These are phyloP conservation scores for Phytophthora hibernalis DNA, from an alignment of 352 stramenopile species.

Conservation along the genomic window DNA sequence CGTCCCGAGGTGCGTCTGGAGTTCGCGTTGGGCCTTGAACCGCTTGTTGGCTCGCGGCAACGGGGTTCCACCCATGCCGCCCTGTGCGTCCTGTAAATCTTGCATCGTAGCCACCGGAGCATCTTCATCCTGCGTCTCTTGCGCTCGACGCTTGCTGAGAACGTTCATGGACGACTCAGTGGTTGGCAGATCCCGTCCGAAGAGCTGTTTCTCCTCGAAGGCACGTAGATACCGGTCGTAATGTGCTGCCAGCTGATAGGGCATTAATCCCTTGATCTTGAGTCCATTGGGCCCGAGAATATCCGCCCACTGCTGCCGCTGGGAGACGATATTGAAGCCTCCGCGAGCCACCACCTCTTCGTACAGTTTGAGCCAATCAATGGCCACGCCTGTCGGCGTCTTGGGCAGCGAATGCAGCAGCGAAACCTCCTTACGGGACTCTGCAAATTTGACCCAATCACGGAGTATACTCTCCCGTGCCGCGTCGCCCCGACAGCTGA, in stretches of 20 bases:
- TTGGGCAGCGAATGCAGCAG: constrained; percentile 61
- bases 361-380: constrained; percentile 85
- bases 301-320: constrained; percentile 62
- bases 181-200: constrained; percentile 58
- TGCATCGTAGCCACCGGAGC: constrained; percentile 64
- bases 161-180: constrained; percentile 26
- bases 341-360: constrained; percentile 79
- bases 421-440: constrained; percentile 52
- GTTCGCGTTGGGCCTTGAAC: constrained; percentile 66
- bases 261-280: constrained; percentile 64
- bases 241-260: constrained; percentile 64
- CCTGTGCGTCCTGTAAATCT: constrained; percentile 76
- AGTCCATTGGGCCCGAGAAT: constrained; percentile 56
- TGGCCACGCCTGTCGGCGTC: constrained; percentile 53
- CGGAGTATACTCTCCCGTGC: constrained; percentile 62
- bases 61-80: constrained; percentile 60
- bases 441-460: constrained; percentile 66
- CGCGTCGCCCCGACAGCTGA: constrained; percentile 70
- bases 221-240: constrained; percentile 64
- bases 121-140: constrained; percentile 19
- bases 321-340: constrained; percentile 59
- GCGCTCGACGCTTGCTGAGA: constrained; percentile 38
- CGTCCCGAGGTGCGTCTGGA: constrained; percentile 55
- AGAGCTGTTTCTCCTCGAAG: constrained; percentile 86
- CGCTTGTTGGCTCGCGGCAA: constrained; percentile 68